A percentile compares a stretch with the other conserved stretches of the same genome.
These are phyloP conservation scores for Dipodascus albidus DNA, from an alignment of 805 yeast species.

Conservation along the genomic window DNA sequence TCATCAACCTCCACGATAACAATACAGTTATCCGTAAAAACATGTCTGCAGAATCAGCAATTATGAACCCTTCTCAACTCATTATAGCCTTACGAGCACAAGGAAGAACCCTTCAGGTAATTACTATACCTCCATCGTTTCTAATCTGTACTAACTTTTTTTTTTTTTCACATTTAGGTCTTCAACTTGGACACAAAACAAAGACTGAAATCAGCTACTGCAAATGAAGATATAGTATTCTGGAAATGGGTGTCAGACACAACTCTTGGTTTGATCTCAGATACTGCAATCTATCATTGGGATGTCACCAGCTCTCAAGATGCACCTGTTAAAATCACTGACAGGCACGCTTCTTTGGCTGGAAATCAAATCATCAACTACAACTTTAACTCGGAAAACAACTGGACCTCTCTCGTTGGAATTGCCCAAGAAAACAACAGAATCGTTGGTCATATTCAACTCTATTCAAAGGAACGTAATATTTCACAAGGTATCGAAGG, in stretches of 20 bases:
- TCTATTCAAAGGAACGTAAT: constrained; percentile 76
- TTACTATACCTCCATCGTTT: neutral
- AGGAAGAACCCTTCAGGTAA: constrained; percentile 77
- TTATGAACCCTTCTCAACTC: constrained; percentile 84
- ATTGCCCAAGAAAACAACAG: constrained; percentile 89
- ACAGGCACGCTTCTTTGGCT: constrained; percentile 65
- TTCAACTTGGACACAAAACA: constrained; percentile 82
- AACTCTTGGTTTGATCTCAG: constrained; percentile 76
- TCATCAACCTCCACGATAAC: constrained; percentile 70
- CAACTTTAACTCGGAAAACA: constrained; percentile 63
- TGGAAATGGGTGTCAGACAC: constrained; percentile 87
- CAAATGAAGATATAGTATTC: constrained; percentile 80
- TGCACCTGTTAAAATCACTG: constrained; percentile 73
- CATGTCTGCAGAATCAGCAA: constrained; percentile 96
- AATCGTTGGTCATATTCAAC: constrained; percentile 92
- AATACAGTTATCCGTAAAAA: constrained; percentile 77
- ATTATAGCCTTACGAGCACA: constrained; percentile 91
- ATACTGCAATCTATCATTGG: constrained; percentile 65
- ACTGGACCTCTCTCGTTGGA: constrained; percentile 95
- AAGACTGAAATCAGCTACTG: constrained; percentile 75
- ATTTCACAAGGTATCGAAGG: constrained; percentile 97
- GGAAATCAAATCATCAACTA: constrained; percentile 86
- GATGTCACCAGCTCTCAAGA: constrained; percentile 61
- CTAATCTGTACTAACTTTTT: neutral
- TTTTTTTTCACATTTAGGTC: constrained; percentile 28